Percentiles rank a stretch among this genome's conserved stretches.
Evolutionary conservation across 2,329 filamentous ascomycete species (phyloP).

Genomic region (Microdochium nivale): DNA sequence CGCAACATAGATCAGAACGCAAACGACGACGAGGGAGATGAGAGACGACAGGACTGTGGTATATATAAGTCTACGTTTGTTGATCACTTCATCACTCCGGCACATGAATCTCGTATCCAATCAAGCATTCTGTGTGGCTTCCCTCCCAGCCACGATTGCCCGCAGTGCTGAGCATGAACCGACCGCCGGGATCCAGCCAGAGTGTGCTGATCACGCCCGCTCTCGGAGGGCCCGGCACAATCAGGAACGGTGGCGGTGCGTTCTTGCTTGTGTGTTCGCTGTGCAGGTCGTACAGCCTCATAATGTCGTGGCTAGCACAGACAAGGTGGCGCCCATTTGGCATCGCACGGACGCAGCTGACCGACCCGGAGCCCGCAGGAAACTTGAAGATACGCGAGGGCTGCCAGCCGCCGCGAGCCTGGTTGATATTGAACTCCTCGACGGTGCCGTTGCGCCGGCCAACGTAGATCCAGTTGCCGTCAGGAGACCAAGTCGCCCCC

Average conservation of each 20-base stretch:
- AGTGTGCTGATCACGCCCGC: slow-evolving; percentile 83
- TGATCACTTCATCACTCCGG: slow-evolving; percentile 2
- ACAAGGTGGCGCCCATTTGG: slow-evolving; percentile 85
- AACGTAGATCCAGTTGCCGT: slow-evolving; percentile 92
- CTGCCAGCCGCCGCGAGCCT: slow-evolving; percentile 56
- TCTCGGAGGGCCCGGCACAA: slow-evolving; percentile 75
- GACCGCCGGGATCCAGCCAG: slow-evolving; percentile 79
- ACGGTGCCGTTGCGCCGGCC: slow-evolving; percentile 87
- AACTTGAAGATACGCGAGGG: slow-evolving; percentile 79
- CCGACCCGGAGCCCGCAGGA: slow-evolving; percentile 78
- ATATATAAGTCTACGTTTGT: not conserved
- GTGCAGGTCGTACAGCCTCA: slow-evolving; percentile 82
- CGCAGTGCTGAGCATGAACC: slow-evolving; percentile 85
- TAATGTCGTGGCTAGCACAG: slow-evolving; percentile 88
- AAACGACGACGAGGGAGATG: not conserved
- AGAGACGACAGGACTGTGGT: not conserved
- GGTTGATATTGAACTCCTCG: slow-evolving; percentile 86
- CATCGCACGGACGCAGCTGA: slow-evolving; percentile 85
- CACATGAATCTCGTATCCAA: slow-evolving; percentile 83
- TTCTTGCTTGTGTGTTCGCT: slow-evolving; percentile 58
- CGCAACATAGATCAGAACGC: not conserved
- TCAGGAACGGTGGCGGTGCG: slow-evolving; percentile 86
- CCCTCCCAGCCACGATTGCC: slow-evolving; percentile 96
- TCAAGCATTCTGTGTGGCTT: slow-evolving; percentile 75
- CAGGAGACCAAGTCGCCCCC: slow-evolving; percentile 91